These are phyloP conservation scores for Mycena olivaceomarginata DNA, from an alignment of 768 basidiomycete species.

Conservation along the genomic window DNA sequence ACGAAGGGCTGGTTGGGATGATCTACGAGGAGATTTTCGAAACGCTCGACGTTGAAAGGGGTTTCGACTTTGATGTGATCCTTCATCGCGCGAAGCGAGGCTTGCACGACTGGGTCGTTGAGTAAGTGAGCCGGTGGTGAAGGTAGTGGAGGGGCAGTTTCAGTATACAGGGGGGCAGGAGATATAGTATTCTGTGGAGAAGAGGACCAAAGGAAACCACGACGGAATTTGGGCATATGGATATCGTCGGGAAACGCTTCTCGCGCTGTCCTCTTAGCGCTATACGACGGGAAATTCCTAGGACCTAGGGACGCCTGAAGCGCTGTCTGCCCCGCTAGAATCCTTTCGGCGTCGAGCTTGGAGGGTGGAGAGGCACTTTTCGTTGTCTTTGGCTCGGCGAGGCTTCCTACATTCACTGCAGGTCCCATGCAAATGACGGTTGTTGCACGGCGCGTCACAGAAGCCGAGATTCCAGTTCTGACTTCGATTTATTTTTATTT, in stretches of 20 bases:
- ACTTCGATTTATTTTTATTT: too few relatives aligned
- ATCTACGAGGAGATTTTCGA: too few relatives aligned
- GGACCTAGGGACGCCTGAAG: constrained; percentile 53
- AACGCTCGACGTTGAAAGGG: too few relatives aligned
- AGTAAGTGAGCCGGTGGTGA: constrained; percentile 37
- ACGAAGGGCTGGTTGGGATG: too few relatives aligned
- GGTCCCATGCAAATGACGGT: constrained; percentile 34
- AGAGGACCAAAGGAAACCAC: too few relatives aligned
- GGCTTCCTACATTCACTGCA: constrained; percentile 38
- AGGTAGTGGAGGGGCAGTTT: constrained; percentile 38
- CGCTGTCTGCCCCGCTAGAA: constrained; percentile 45
- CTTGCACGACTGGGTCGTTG: constrained; percentile 15
- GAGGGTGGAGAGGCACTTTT: constrained; percentile 12
- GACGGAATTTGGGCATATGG: constrained; percentile 27
- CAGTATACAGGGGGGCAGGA: too few relatives aligned
- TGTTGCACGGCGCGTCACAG: constrained; percentile 38
- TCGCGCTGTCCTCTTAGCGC: constrained; percentile 18
- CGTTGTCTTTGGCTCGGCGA: constrained; percentile 38
- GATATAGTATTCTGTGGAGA: constrained; percentile 28
- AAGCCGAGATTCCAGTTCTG: constrained; percentile 41
- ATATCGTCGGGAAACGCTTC: constrained; percentile 22
- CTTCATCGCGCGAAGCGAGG: too few relatives aligned
- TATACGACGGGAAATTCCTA: constrained; percentile 46
- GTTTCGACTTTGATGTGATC: too few relatives aligned
- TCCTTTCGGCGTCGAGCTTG: constrained; percentile 15